phyloP scores from a whole-genome alignment of 2,329 filamentous ascomycete genomes.

The Diaporthe eres region DNA sequence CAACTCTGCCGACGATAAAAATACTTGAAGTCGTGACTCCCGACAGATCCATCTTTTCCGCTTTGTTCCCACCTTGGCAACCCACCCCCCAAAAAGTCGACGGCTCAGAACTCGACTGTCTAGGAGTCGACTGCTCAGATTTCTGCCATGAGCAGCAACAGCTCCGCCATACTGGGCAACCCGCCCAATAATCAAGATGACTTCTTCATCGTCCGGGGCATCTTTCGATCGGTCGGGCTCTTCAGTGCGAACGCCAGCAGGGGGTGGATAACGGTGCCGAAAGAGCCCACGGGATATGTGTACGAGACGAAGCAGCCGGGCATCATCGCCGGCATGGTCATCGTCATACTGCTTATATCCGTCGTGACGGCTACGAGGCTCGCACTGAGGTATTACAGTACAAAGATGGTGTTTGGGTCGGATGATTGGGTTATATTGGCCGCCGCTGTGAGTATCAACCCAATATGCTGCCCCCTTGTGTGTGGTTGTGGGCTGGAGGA shows the following conservation, averaged over 20 bases:
- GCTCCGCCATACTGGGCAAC: conserved; percentile 41
- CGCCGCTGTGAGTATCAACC: conserved; percentile 47
- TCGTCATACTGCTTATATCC: conserved; percentile 49
- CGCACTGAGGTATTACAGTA: conserved; percentile 45
- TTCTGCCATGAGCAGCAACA: conserved; percentile 26
- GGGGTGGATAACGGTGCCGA: conserved; percentile 32
- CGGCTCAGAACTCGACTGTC: neutral
- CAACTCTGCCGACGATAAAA: conserved; percentile 5
- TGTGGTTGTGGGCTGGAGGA: neutral
- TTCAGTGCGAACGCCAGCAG: conserved; percentile 21
- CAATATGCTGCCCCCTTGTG: neutral
- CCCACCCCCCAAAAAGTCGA: conserved; percentile 10
- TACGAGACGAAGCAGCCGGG: conserved; percentile 47
- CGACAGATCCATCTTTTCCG: neutral
- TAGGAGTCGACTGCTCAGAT: conserved; percentile 11
- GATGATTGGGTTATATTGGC: conserved; percentile 53
- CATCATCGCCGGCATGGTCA: conserved; percentile 48
- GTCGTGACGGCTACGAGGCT: conserved; percentile 49
- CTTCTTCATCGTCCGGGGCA: conserved; percentile 49
- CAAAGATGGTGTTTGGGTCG: conserved; percentile 48
- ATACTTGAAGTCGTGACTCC: neutral
- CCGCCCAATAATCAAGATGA: conserved; percentile 45
- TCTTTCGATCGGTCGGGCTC: conserved; percentile 44
- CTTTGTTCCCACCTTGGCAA: conserved; percentile 13
- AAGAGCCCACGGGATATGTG: conserved; percentile 44